Conservation (phyloP, 2,329 filamentous ascomycete genomes). For the Aspergillus novofumigatus region DNA sequence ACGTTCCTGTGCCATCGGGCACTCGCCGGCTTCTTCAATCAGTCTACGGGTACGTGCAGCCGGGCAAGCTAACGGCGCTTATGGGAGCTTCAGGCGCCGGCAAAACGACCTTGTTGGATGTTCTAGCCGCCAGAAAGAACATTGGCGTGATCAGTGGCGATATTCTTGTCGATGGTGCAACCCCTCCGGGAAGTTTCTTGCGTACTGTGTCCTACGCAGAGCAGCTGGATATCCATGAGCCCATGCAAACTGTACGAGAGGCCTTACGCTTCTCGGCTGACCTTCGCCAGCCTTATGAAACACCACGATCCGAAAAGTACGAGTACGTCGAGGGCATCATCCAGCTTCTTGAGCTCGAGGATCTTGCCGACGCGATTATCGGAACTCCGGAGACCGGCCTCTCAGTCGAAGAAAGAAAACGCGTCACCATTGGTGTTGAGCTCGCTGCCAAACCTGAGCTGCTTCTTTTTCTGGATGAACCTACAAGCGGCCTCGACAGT, state of each 20-base stretch:
- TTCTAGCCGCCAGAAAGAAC: conserved; percentile 64
- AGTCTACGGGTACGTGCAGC: conserved; percentile 72
- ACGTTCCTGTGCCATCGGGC: conserved; percentile 55
- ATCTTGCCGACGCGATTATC: conserved; percentile 61
- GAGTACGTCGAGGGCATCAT: conserved; percentile 61
- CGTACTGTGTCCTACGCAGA: conserved; percentile 51
- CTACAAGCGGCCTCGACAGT: conserved; percentile 62
- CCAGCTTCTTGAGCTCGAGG: conserved; percentile 56
- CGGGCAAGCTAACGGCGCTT: conserved; percentile 68
- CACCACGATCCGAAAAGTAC: conserved; percentile 54
- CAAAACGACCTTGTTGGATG: conserved; percentile 69
- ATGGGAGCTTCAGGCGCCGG: conserved; percentile 76
- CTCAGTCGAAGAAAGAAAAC: conserved; percentile 62
- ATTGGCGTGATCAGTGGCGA: conserved; percentile 57
- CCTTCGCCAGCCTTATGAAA: conserved; percentile 52
- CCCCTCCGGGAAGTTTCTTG: conserved; percentile 61
- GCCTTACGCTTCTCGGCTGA: conserved; percentile 62
- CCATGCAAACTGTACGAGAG: conserved; percentile 59
- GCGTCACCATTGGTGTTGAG: conserved; percentile 66
- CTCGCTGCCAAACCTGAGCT: conserved; percentile 62
- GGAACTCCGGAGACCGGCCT: conserved; percentile 35
- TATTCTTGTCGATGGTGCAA: conserved; percentile 60
- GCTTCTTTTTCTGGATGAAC: conserved; percentile 65
- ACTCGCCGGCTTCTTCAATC: conserved; percentile 55
- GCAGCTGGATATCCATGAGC: conserved; percentile 64